These are phyloP conservation scores for Gossypium rotundifolium DNA, from an alignment of 345 rosid genomes.

Conservation along the genomic window DNA sequence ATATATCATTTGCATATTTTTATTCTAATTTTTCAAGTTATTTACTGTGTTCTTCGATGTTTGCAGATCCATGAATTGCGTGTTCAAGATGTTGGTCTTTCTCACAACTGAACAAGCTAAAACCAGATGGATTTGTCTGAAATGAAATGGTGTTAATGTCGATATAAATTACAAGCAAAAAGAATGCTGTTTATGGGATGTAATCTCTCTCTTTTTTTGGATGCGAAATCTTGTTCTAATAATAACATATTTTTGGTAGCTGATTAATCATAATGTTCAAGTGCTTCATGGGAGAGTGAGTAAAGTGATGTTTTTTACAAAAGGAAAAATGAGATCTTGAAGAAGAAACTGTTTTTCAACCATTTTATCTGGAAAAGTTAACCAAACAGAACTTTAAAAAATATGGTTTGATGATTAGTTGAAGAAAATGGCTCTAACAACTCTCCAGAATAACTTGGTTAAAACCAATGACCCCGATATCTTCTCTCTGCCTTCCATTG, in stretches of 20 bases:
- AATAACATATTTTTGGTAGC: not conserved
- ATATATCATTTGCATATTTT: too few relatives aligned
- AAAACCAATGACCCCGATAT: slow-evolving; percentile 11
- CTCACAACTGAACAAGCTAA: not conserved
- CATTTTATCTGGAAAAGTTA: too few relatives aligned
- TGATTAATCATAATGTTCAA: too few relatives aligned
- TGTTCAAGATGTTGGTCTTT: not conserved
- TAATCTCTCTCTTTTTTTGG: not conserved
- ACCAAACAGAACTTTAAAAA: not conserved
- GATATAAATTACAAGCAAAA: not conserved
- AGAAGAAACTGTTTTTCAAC: too few relatives aligned
- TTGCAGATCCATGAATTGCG: slow-evolving; percentile 9
- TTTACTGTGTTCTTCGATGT: not conserved
- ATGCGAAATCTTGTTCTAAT: not conserved
- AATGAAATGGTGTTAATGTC: not conserved
- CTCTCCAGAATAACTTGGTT: not conserved
- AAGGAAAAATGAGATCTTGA: too few relatives aligned
- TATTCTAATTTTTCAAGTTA: not conserved
- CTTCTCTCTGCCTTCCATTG: slow-evolving; percentile 18
- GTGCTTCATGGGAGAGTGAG: too few relatives aligned
- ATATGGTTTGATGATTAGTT: not conserved
- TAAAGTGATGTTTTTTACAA: too few relatives aligned
- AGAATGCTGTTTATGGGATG: not conserved
- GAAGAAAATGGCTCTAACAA: slow-evolving; percentile 1
- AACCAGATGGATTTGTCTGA: slow-evolving; percentile 2